phyloP scores from a whole-genome alignment of 306 rosid species.

The Potentilla sterilis region DNA sequence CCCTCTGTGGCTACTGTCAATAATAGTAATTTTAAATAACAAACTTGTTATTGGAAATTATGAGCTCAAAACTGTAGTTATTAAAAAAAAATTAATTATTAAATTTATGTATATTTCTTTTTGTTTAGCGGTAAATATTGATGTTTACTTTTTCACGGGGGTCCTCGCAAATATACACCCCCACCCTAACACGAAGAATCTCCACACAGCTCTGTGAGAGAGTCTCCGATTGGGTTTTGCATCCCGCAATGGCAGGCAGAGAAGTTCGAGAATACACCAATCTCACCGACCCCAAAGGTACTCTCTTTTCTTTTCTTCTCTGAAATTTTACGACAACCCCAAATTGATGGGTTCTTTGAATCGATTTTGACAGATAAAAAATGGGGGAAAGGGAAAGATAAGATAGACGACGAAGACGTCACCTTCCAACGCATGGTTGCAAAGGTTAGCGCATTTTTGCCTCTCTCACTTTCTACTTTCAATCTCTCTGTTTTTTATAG shows the following conservation, averaged over 20 bases:
- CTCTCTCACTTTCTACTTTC: not conserved
- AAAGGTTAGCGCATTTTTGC: constrained; percentile 95
- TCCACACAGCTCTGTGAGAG: not conserved
- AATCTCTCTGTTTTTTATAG: too few relatives aligned
- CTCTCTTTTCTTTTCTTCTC: not conserved
- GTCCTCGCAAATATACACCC: too few relatives aligned
- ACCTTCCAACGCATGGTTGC: constrained; percentile 99
- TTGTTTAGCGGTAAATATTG: too few relatives aligned
- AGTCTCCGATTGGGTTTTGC: not conserved
- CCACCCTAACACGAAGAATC: not conserved
- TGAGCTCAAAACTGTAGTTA: too few relatives aligned
- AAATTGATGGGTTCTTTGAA: not conserved
- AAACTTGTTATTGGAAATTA: too few relatives aligned
- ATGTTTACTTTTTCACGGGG: too few relatives aligned
- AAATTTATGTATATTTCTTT: too few relatives aligned
- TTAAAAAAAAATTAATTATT: too few relatives aligned
- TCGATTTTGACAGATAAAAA: constrained; percentile 61
- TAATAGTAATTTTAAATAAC: too few relatives aligned
- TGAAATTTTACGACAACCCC: not conserved
- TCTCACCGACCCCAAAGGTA: constrained; percentile 96
- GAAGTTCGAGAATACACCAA: constrained; percentile 99
- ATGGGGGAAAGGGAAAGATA: constrained; percentile 93
- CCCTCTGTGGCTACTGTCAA: too few relatives aligned
- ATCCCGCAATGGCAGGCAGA: constrained; percentile 76
- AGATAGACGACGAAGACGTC: constrained; percentile 89